Evolutionary conservation across 129 eudicot species (phyloP), one percentile per base, ranked within the genome.

Genomic region (Chrysanthemum lavandulifolium): DNA sequence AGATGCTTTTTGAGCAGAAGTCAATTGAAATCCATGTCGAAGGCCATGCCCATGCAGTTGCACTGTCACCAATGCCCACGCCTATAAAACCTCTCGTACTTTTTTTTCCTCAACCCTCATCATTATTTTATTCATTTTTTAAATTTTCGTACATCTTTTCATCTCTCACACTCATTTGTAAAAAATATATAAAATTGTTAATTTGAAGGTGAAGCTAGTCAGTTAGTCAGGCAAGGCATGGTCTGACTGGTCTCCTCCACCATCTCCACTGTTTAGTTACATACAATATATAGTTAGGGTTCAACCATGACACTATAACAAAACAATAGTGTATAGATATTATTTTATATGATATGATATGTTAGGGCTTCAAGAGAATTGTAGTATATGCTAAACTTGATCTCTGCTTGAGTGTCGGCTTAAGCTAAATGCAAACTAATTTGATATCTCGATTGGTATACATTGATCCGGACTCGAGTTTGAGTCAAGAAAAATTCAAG

Each of bases 51-150:
- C 86, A 84, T 80, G 84, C 82, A 76, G 80, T 68, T 73, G 82
- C 84, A 84, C 83, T 71, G 84, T 84, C 78, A 78, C 75, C 83
- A 71, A 75, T 54, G 82, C 80, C 70, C 86, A 78, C 86, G 83
- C 86, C 86, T 67, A 61, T 33, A 31, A 70, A 58, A 61, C 73
- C 68, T 74, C 53, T 76, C 79, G 73, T 76, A 70, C 79, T 50
- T 45, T 64, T 49, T 2, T 65, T 64, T 64, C 71, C 36, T 53
- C 27, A 13, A 72, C 25, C n/a, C 68, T 64, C 70, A 73, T 61
- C 63, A 64, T 64, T 64, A 51, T 64, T 50, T 18, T 33, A 64
- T 64, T 72, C 53, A 55, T 21, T 3, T 48, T n/a, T 19, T 15
- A 58, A 15, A 3, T 40, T 65, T 14, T 65, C 69, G 18, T 49